These are phyloP conservation scores for Aquilaria yunnanensis DNA, from an alignment of 345 rosid species.

Conservation along the genomic window DNA sequence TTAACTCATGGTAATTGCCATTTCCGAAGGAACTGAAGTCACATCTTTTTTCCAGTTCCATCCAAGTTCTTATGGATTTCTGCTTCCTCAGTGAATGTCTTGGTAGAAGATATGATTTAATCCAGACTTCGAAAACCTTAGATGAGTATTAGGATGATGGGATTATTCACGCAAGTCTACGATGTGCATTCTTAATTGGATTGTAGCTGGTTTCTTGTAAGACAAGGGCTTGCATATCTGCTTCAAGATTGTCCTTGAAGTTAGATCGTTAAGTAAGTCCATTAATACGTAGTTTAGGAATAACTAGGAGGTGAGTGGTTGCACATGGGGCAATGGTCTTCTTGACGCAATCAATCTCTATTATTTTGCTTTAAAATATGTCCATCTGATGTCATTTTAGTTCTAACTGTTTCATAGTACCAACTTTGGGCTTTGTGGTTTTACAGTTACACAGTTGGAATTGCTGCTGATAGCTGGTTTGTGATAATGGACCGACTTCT, in stretches of 20 bases:
- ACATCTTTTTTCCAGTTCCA: too few relatives aligned
- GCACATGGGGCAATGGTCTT: not conserved
- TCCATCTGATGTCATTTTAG: not conserved
- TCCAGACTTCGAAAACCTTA: too few relatives aligned
- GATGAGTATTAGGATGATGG: too few relatives aligned
- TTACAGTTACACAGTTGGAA: slow-evolving; percentile 43
- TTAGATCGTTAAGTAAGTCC: not conserved
- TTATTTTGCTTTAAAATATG: not conserved
- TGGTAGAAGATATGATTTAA: too few relatives aligned
- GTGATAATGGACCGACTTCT: slow-evolving; percentile 73
- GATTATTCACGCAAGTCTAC: too few relatives aligned
- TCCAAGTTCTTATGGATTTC: too few relatives aligned
- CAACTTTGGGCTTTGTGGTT: slow-evolving; percentile 15
- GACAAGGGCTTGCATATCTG: too few relatives aligned
- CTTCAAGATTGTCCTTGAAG: too few relatives aligned
- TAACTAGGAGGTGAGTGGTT: not conserved
- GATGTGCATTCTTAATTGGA: too few relatives aligned
- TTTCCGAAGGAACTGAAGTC: too few relatives aligned
- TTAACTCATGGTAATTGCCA: not conserved
- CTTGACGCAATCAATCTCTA: not conserved
- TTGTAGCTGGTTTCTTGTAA: too few relatives aligned
- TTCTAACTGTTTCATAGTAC: not conserved
- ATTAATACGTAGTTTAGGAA: not conserved
- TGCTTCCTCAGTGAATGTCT: too few relatives aligned
- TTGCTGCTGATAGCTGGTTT: slow-evolving; percentile 69